A percentile compares a stretch with the other conserved stretches of the same genome.
Evolutionary conservation across 176 grass and related monocot genomes (phyloP).

Genomic region (Leersia perrieri): DNA sequence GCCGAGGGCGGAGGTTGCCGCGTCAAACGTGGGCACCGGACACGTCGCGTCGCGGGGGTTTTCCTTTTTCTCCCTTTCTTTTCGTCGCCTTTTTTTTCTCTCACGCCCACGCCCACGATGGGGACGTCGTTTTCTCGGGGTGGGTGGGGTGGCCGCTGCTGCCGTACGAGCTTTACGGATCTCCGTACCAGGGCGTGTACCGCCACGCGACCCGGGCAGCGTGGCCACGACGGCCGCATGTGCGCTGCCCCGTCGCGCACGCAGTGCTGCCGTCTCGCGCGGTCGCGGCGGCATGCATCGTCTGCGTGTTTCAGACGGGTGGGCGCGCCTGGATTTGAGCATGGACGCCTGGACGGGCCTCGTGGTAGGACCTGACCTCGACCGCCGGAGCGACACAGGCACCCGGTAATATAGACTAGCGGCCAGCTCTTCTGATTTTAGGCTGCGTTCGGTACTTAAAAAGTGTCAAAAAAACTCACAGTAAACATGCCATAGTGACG

Average conservation of each 20-base stretch:
- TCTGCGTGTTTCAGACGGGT: too few relatives aligned
- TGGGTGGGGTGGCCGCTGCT: not conserved
- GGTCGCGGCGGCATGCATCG: too few relatives aligned
- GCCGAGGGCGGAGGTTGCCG: not conserved
- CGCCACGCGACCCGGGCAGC: not conserved
- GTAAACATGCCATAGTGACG: too few relatives aligned
- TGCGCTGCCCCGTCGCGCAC: not conserved
- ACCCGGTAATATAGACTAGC: too few relatives aligned
- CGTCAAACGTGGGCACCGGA: not conserved
- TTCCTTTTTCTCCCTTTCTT: not conserved
- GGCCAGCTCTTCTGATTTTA: too few relatives aligned
- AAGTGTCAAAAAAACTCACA: too few relatives aligned
- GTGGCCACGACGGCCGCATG: constrained; percentile 13
- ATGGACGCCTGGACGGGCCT: too few relatives aligned
- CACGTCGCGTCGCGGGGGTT: not conserved
- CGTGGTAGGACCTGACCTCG: too few relatives aligned
- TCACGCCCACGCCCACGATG: not conserved
- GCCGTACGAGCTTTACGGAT: constrained; percentile 18
- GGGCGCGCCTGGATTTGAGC: too few relatives aligned
- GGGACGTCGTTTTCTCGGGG: not conserved
- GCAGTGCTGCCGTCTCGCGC: too few relatives aligned
- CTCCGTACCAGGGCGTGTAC: constrained; percentile 39
- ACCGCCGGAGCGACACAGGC: too few relatives aligned
- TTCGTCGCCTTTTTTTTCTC: not conserved
- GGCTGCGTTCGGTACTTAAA: too few relatives aligned